These are phyloP conservation scores for Gremmenia infestans DNA, from an alignment of 2,329 filamentous ascomycete genomes.

Conservation along the genomic window DNA sequence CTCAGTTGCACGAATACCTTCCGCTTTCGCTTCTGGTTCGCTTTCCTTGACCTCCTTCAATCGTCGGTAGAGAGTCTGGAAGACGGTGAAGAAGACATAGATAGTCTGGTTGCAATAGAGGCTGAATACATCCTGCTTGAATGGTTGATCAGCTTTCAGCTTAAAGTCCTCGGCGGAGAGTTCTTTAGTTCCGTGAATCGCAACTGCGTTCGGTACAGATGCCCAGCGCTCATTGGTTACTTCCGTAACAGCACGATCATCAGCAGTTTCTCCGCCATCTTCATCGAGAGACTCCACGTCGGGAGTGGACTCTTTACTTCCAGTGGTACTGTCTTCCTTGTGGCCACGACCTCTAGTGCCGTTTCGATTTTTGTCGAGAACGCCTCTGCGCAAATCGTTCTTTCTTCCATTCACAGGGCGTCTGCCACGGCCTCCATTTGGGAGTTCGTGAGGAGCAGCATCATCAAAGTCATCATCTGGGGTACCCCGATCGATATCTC, in stretches of 20 bases:
- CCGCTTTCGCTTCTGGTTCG: constrained; percentile 65
- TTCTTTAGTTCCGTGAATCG: constrained; percentile 49
- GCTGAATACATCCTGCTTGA: constrained; percentile 75
- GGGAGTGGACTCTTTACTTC: constrained; percentile 84
- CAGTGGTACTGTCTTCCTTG: constrained; percentile 76
- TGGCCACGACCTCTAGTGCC: constrained; percentile 65
- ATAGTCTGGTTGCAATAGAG: constrained; percentile 89
- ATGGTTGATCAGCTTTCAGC: constrained; percentile 73
- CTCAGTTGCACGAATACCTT: constrained; percentile 67
- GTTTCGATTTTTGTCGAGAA: constrained; percentile 72
- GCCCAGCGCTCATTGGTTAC: constrained; percentile 61
- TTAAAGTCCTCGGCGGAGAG: constrained; percentile 53
- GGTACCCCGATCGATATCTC: constrained; percentile 64
- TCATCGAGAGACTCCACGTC: constrained; percentile 77
- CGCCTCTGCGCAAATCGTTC: constrained; percentile 75
- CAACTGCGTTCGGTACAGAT: constrained; percentile 53
- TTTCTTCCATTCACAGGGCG: constrained; percentile 64
- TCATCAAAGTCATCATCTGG: constrained; percentile 70
- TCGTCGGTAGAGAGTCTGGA: constrained; percentile 84
- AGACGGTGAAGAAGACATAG: constrained; percentile 91
- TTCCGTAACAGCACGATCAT: constrained; percentile 57
- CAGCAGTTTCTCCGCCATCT: constrained; percentile 59
- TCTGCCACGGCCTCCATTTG: constrained; percentile 62
- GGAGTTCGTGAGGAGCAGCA: constrained; percentile 60
- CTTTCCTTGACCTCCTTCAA: constrained; percentile 79